These are phyloP conservation scores for peach (Prunus persica) DNA, from an alignment of 306 rosid species.

Conservation along the genomic window DNA sequence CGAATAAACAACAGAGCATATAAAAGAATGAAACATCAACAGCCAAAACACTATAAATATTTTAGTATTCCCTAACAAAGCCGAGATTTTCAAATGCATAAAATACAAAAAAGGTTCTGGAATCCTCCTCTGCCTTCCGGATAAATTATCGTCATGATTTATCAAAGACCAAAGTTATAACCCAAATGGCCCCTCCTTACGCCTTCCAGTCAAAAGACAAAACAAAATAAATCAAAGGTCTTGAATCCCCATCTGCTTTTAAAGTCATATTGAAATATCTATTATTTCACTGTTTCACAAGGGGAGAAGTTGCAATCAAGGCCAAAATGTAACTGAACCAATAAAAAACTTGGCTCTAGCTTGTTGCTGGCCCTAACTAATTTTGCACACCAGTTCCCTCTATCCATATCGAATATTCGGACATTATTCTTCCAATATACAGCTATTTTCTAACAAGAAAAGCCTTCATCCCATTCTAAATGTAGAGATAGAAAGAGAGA, in stretches of 20 bases:
- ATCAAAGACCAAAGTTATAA: background rate
- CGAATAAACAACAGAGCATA: background rate
- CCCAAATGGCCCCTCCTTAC: background rate
- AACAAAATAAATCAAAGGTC: background rate
- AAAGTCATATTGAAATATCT: background rate
- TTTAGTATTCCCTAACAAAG: background rate
- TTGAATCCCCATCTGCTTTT: background rate
- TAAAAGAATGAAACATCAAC: background rate
- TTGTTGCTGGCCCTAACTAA: background rate
- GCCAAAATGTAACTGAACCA: background rate
- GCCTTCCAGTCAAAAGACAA: background rate
- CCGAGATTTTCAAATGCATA: background rate
- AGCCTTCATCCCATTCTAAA: too few species aligned
- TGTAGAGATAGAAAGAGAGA: background rate
- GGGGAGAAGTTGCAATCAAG: background rate
- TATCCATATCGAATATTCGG: background rate
- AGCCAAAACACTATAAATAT: background rate
- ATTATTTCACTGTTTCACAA: background rate
- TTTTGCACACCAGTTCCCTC: background rate
- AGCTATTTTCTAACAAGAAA: too few species aligned
- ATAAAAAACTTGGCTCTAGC: background rate
- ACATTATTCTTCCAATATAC: too few species aligned
- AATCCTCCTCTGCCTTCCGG: background rate
- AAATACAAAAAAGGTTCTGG: background rate
- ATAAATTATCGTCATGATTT: background rate